Evolutionary conservation across 768 basidiomycete species (phyloP), one percentile per base, ranked within the genome.

Genomic region (Lactarius akahatsu): DNA sequence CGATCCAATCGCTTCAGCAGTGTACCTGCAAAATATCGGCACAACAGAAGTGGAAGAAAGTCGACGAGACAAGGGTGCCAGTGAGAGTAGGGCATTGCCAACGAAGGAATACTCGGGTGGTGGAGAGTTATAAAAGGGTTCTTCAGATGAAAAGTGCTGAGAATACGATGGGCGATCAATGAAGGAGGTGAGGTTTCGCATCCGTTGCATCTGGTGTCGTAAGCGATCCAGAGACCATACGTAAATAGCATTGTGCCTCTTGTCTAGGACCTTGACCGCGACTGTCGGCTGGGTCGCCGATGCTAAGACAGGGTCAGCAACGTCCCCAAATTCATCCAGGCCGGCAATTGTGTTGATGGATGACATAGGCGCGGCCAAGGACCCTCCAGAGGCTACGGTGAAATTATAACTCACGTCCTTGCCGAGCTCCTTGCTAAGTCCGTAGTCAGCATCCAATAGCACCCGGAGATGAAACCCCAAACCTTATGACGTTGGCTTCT

Each of bases 401-500:
- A 97, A 96, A 77, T 99, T 97, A 76, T 94, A 99, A 28, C 86
- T 83, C 54, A 96, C 93, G 47, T 89, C 84, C 76, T 96, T 95
- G 38, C 85, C 81, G 52, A 97, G 85, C 76, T 96, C 92, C 74
- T 89, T 91, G 78, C 94, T 95, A 74, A 47, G 59, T 58, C 32
- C 23, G 28, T 15, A 56, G 20, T 26, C 69, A 72, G 50, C 5
- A 54, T 20, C 32, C 6, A 23, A 18, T 30, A 57, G 67, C 57
- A 70, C 67, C 72, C 65, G 8, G 13, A 57, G 18, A 57, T 32
- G 50, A 70, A 56, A 41, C 11, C 23, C 52, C 82, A 55, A 69
- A 89, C 90, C 92, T 94, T 71, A 97, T 90, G 56, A 98, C 83
- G 76, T 97, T 98, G 6, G 94, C 96, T 77, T 99, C 97, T 77